Percentiles rank a stretch among this genome's conserved stretches.
Evolutionary conservation across 129 eudicot species (phyloP).

Genomic region (carrot (Daucus carota)): DNA sequence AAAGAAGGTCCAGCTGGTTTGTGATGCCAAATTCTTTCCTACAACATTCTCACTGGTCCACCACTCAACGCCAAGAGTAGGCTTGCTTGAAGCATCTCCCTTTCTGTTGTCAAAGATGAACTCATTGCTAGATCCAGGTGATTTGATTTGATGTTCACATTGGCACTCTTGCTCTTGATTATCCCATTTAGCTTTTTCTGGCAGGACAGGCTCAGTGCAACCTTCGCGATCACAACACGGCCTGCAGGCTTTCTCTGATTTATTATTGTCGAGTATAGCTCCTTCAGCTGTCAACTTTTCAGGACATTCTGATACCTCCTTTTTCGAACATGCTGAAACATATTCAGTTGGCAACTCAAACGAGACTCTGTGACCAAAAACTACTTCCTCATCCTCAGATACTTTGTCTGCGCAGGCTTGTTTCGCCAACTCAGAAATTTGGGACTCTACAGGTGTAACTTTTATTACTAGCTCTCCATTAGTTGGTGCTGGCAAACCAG

Average conservation of each 20-base stretch:
- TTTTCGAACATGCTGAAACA: slow-evolving; percentile 19
- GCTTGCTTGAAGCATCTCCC: slow-evolving; percentile 29
- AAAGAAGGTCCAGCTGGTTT: slow-evolving; percentile 79
- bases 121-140: slow-evolving; percentile 53
- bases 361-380: slow-evolving; percentile 70
- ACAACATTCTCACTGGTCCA: slow-evolving; percentile 48
- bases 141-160: slow-evolving; percentile 30
- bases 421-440: slow-evolving; percentile 61
- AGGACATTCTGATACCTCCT: slow-evolving; percentile 24
- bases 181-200: slow-evolving; percentile 22
- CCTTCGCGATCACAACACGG: slow-evolving; percentile 25
- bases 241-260: slow-evolving; percentile 18
- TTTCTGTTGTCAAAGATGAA: slow-evolving; percentile 72
- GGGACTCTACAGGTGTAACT: slow-evolving; percentile 40
- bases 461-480: slow-evolving; percentile 40
- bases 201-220: slow-evolving; percentile 22
- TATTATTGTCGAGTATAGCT: slow-evolving; percentile 6
- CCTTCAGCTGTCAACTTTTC: slow-evolving; percentile 16
- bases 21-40: slow-evolving; percentile 41
- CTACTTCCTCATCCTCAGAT: slow-evolving; percentile 36
- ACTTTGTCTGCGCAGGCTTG: slow-evolving; percentile 54
- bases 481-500: slow-evolving; percentile 65
- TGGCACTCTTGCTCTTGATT: slow-evolving; percentile 32
- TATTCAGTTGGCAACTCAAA: slow-evolving; percentile 62
- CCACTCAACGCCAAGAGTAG: slow-evolving; percentile 45